These are phyloP conservation scores for Oligophagozyma castellii DNA, from an alignment of 1,139 yeast genomes.

Conservation along the genomic window DNA sequence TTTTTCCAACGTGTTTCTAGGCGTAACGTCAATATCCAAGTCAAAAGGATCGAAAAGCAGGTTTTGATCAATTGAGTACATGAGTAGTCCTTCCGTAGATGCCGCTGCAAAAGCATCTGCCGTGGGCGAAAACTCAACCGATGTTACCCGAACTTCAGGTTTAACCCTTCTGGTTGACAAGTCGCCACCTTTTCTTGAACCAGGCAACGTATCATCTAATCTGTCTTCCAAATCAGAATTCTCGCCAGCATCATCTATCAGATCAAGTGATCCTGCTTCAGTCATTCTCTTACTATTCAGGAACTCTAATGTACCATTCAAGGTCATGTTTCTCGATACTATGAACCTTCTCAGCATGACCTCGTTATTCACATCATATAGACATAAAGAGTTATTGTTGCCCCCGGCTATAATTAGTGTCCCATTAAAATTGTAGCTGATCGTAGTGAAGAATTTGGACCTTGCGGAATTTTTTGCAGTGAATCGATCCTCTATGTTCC, in stretches of 20 bases:
- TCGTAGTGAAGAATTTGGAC: conserved; percentile 69
- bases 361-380: conserved; percentile 80
- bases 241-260: conserved; percentile 78
- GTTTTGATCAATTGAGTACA: conserved; percentile 67
- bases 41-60: conserved; percentile 89
- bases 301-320: conserved; percentile 75
- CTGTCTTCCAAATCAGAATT: conserved; percentile 78
- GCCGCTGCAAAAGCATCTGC: conserved; percentile 90
- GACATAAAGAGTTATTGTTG: conserved; percentile 77
- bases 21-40: conserved; percentile 84
- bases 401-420: conserved; percentile 83
- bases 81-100: conserved; percentile 81
- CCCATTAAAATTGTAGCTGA: conserved; percentile 85
- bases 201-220: conserved; percentile 66
- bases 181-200: conserved; percentile 74
- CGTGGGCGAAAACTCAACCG: conserved; percentile 78
- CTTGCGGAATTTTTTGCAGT: conserved; percentile 69
- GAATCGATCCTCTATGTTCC: conserved; percentile 73
- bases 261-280: conserved; percentile 76
- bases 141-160: conserved; percentile 70
- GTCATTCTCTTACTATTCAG: conserved; percentile 74
- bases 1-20: conserved; percentile 53
- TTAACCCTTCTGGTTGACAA: conserved; percentile 63
- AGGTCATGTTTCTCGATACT: conserved; percentile 77
- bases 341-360: conserved; percentile 71